Conservation (phyloP, 2,329 filamentous ascomycete genomes). For the Cladophialophora immunda region DNA sequence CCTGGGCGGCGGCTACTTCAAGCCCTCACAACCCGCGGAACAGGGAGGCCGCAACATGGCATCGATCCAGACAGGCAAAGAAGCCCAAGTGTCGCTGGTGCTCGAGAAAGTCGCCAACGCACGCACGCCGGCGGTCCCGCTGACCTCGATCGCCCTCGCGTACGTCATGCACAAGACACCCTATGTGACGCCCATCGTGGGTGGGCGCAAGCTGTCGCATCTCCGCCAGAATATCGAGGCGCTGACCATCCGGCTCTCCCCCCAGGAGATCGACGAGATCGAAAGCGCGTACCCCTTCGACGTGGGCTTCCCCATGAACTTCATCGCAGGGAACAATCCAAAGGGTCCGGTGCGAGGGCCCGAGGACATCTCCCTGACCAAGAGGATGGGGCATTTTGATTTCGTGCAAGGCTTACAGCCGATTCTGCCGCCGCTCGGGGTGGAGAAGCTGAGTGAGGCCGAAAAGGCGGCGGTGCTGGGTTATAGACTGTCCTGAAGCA, state of each 20-base stretch:
- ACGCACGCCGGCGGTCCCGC: conserved; percentile 26
- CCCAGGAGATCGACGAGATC: conserved; percentile 64
- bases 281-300: conserved; percentile 64
- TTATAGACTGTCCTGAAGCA: conserved; percentile 4
- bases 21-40: neutral
- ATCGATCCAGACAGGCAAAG: conserved; percentile 28
- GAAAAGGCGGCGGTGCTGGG: conserved; percentile 26
- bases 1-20: conserved; percentile 62
- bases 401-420: conserved; percentile 27
- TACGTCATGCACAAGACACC: conserved; percentile 62
- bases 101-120: conserved; percentile 38
- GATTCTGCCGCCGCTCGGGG: conserved; percentile 18
- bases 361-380: conserved; percentile 28
- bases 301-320: conserved; percentile 62
- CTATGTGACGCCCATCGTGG: conserved; percentile 64
- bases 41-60: conserved; percentile 38
- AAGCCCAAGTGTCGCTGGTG: conserved; percentile 34
- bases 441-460: conserved; percentile 19
- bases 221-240: conserved; percentile 65
- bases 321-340: conserved; percentile 43
- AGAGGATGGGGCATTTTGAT: conserved; percentile 30
- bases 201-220: conserved; percentile 62
- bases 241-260: conserved; percentile 58
- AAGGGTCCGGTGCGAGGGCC: conserved; percentile 21
- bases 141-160: conserved; percentile 52